Evolutionary conservation across 768 basidiomycete genomes (phyloP), one percentile per base, ranked within the genome.

Genomic region (Mycena epipterygia): DNA sequence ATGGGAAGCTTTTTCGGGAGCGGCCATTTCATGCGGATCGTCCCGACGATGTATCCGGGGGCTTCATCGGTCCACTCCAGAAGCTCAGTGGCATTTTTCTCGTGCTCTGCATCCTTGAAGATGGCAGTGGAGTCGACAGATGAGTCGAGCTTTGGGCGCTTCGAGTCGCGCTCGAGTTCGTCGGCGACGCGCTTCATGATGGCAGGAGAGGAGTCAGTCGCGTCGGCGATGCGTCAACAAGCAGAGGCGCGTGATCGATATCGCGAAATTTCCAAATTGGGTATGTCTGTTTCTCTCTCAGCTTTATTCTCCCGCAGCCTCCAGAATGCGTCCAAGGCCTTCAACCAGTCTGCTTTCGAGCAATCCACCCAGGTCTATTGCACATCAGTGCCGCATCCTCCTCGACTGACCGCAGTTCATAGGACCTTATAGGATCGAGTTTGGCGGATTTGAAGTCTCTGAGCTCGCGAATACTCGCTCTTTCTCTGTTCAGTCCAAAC

Each of bases 401-500:
- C 29, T 12, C 19, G 17, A 29, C 33, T 64, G 19, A 60, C 25
- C 17, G 55, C 19, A 29, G 29, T 55, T 62, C 41, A 56, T 68
- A 96, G 94, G 85, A 89, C 71, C 79, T 93, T 62, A 78, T 95
- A 30, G 82, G 84, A 46, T 83, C 86, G 53, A 84, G 89, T 48
- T 77, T 92, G 58, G 77, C 79, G 9, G 89, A 94, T 81, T 82
- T 96, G 33, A 81, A 82, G 29, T 81, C 82, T 48, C 79, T 93
- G 42, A 81, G 84, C 52, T 81, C 85, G 35, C 87, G 89, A 29
- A 84, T 95, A 64, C 73, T 85, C 29, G 85, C 84, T 42, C 83
- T 96, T 49, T 88, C 89, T 0, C 81, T 97, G 39, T 95, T 97
- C 82, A 96, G 95, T 67, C 84, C 91, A 5, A 97, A 97, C 75